Percentiles rank a stretch among this genome's conserved stretches.
phyloP scores from a whole-genome alignment of 306 rosid genomes.

The Macrotyloma uniflorum region DNA sequence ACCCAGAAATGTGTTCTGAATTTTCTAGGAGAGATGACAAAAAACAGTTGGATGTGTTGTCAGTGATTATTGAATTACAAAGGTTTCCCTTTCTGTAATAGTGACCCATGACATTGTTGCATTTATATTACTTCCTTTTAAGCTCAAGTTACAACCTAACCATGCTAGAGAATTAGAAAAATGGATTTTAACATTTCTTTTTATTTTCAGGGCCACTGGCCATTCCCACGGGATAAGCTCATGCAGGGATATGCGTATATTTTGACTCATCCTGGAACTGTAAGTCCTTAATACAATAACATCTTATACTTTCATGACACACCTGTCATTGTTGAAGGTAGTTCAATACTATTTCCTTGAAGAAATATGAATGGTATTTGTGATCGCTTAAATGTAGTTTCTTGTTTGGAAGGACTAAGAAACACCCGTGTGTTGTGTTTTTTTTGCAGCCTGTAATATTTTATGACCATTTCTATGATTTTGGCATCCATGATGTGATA shows the following conservation, averaged over 20 bases:
- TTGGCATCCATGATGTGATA: constrained; percentile 65
- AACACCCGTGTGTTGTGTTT: not conserved
- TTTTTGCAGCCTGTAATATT: constrained; percentile 68
- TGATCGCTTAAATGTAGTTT: not conserved
- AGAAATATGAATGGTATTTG: not conserved
- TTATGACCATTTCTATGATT: constrained; percentile 77
- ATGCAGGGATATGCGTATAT: constrained; percentile 83
- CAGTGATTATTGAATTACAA: not conserved
- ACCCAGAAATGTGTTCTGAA: not conserved
- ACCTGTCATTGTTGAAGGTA: not conserved
- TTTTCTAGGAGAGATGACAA: not conserved
- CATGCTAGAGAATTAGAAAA: constrained; percentile 32
- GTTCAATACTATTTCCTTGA: constrained; percentile 4
- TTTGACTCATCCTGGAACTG: constrained; percentile 86
- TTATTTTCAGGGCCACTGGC: constrained; percentile 80
- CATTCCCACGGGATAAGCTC: constrained; percentile 82
- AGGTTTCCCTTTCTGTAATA: not conserved
- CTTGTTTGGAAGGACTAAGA: not conserved
- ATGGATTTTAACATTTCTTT: constrained; percentile 30
- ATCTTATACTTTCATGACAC: not conserved
- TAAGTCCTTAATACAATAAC: constrained; percentile 44
- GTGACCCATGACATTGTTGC: constrained; percentile 16
- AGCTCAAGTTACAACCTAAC: constrained; percentile 23
- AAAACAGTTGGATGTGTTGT: not conserved
- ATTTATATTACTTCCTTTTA: not conserved